These are phyloP conservation scores for Zalerion maritima DNA, from an alignment of 495 filamentous ascomycete genomes.

Conservation along the genomic window DNA sequence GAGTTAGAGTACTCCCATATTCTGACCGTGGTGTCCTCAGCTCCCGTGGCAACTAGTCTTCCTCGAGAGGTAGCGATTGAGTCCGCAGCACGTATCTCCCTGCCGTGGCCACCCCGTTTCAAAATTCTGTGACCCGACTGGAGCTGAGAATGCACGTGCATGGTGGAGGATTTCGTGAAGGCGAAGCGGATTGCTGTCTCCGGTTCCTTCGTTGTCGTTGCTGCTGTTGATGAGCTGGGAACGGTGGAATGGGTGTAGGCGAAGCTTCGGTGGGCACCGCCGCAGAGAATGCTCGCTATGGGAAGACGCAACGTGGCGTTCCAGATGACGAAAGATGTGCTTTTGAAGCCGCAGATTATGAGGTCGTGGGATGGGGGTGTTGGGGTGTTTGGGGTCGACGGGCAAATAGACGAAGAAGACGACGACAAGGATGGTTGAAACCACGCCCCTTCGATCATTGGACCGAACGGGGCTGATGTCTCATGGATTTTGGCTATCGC, in stretches of 20 bases:
- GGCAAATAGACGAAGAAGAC: no score
- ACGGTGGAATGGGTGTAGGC: no score
- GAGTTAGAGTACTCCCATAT: slow-evolving; percentile 39
- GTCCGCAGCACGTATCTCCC: slow-evolving; percentile 75
- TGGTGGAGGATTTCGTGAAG: slow-evolving; percentile 40
- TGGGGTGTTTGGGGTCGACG: no score
- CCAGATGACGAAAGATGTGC: slow-evolving; percentile 64
- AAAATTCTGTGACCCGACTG: slow-evolving; percentile 36
- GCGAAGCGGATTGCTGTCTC: slow-evolving; percentile 24
- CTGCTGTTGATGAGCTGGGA: no score
- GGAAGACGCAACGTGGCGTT: slow-evolving; percentile 54
- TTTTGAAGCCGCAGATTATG: slow-evolving; percentile 65
- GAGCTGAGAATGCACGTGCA: slow-evolving; percentile 36
- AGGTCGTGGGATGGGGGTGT: slow-evolving; percentile 39
- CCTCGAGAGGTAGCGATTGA: slow-evolving; percentile 24
- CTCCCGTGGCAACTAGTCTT: slow-evolving; percentile 59
- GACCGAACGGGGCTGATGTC: slow-evolving; percentile 42
- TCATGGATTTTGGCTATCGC: no score
- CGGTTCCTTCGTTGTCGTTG: no score
- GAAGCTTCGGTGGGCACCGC: slow-evolving; percentile 68
- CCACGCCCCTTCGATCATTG: slow-evolving; percentile 53
- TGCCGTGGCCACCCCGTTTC: slow-evolving; percentile 60
- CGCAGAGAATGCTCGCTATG: slow-evolving; percentile 57
- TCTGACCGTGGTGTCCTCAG: slow-evolving; percentile 77
- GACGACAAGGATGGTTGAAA: slow-evolving; percentile 26